These are phyloP conservation scores for Plantago elongata DNA, from an alignment of 257 asterid genomes.

Conservation along the genomic window DNA sequence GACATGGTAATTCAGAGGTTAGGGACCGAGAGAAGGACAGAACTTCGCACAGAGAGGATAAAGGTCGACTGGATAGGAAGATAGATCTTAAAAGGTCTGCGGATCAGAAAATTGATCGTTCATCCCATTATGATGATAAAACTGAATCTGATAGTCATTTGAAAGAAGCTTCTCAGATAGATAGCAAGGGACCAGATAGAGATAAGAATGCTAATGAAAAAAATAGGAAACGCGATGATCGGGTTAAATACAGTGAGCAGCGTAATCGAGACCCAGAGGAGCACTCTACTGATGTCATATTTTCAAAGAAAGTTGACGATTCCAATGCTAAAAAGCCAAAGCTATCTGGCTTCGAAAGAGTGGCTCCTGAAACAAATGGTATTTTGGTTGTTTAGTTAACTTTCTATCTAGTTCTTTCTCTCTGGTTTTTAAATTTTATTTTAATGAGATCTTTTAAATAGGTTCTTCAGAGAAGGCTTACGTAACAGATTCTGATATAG, in stretches of 20 bases:
- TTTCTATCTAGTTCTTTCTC: not conserved
- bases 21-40: slow-evolving; percentile 31
- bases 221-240: slow-evolving; percentile 39
- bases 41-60: slow-evolving; percentile 40
- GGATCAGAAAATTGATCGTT: slow-evolving; percentile 31
- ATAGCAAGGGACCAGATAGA: slow-evolving; percentile 32
- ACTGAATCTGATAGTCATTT: slow-evolving; percentile 38
- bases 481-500: slow-evolving; percentile 77
- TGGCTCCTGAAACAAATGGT: slow-evolving; percentile 40
- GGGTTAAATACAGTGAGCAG: slow-evolving; percentile 32
- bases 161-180: slow-evolving; percentile 48
- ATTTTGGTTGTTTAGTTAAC: slow-evolving; percentile 15
- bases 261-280: slow-evolving; percentile 30
- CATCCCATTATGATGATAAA: slow-evolving; percentile 49
- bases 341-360: slow-evolving; percentile 29
- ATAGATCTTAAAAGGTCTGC: slow-evolving; percentile 14
- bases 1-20: slow-evolving; percentile 41
- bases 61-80: slow-evolving; percentile 45
- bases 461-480: slow-evolving; percentile 48
- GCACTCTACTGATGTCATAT: slow-evolving; percentile 31
- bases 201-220: slow-evolving; percentile 37
- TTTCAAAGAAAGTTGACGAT: slow-evolving; percentile 36
- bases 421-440: not conserved
- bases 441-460: slow-evolving; percentile 19
- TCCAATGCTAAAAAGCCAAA: slow-evolving; percentile 58